Evolutionary conservation across 1,139 yeast species (phyloP).

Genomic region (Saccharomyces hybrid): DNA sequence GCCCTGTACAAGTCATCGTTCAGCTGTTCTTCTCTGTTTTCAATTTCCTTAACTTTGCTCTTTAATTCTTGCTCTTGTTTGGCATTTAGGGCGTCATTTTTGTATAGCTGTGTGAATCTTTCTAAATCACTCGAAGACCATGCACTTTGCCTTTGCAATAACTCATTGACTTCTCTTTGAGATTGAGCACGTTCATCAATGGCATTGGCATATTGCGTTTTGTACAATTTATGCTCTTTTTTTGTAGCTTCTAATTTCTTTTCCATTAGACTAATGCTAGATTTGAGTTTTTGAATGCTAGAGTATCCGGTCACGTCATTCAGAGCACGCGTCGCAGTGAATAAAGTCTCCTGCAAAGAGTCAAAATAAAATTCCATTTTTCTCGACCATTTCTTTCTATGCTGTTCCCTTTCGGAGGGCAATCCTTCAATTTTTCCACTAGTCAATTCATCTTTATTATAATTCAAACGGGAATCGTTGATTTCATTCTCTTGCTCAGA

Average conservation of each 20-base stretch:
- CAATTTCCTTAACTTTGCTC: conserved; percentile 46
- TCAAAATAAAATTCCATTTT: conserved; percentile 49
- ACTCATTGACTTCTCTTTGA: conserved; percentile 82
- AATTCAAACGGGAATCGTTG: conserved; percentile 24
- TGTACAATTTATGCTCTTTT: conserved; percentile 42
- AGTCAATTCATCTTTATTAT: conserved; percentile 30
- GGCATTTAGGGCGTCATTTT: conserved; percentile 74
- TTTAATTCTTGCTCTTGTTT: conserved; percentile 51
- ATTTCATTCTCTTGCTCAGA: conserved; percentile 32
- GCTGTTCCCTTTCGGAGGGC: conserved; percentile 39
- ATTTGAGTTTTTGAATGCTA: conserved; percentile 64
- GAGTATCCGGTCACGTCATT: conserved; percentile 93
- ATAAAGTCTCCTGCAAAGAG: conserved; percentile 56
- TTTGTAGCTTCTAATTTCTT: conserved; percentile 45
- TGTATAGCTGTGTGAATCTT: conserved; percentile 70
- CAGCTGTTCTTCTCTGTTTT: conserved; percentile 58
- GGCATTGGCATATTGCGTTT: conserved; percentile 52
- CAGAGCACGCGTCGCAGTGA: conserved; percentile 64
- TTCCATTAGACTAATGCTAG: conserved; percentile 48
- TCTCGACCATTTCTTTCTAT: conserved; percentile 45
- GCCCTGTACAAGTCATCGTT: conserved; percentile 66
- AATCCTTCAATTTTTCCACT: conserved; percentile 30
- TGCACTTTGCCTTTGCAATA: conserved; percentile 73
- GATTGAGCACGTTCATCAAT: conserved; percentile 59
- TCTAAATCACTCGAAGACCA: conserved; percentile 81